Percentiles rank a stretch among this genome's conserved stretches.
Evolutionary conservation across 2,329 filamentous ascomycete species (phyloP).

Genomic region (Calonectria pseudoturangicola): DNA sequence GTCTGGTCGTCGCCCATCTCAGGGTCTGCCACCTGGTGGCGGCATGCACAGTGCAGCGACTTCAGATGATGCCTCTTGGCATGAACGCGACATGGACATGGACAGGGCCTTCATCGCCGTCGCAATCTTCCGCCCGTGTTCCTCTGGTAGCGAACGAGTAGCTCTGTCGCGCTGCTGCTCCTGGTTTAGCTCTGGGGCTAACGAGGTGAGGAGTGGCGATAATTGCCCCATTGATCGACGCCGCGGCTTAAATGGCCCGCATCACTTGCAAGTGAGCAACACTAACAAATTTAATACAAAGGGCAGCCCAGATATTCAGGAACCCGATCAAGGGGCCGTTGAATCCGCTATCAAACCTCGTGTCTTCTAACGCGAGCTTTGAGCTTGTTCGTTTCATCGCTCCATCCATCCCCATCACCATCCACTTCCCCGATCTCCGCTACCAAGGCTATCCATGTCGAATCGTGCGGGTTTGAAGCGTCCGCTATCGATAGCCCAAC

Average conservation of each 20-base stretch:
- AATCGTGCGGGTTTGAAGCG: too few relatives aligned
- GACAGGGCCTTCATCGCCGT: neutral
- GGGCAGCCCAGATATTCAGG: slow-evolving; percentile 12
- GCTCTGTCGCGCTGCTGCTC: slow-evolving; percentile 12
- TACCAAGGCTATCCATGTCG: neutral
- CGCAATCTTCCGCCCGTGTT: slow-evolving; percentile 24
- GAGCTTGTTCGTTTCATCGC: neutral
- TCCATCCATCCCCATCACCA: too few relatives aligned
- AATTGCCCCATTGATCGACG: slow-evolving; percentile 24
- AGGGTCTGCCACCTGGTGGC: neutral
- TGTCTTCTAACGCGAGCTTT: neutral
- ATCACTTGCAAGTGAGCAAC: slow-evolving; percentile 8
- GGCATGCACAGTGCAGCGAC: slow-evolving; percentile 4
- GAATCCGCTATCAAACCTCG: neutral
- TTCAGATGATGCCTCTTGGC: slow-evolving; percentile 4
- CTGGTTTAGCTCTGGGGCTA: slow-evolving; percentile 6
- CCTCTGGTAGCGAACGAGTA: slow-evolving; percentile 8
- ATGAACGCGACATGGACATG: slow-evolving; percentile 19
- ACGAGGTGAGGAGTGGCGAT: slow-evolving; percentile 22
- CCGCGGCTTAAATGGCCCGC: slow-evolving; percentile 24
- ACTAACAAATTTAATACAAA: slow-evolving; percentile 2
- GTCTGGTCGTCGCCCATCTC: neutral
- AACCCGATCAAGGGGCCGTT: slow-evolving; percentile 13
- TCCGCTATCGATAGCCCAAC: neutral
- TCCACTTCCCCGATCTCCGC: too few relatives aligned